Evolutionary conservation across 495 filamentous ascomycete genomes (phyloP), one percentile per base, ranked within the genome.

Genomic region (Lasiosphaeria miniovina): DNA sequence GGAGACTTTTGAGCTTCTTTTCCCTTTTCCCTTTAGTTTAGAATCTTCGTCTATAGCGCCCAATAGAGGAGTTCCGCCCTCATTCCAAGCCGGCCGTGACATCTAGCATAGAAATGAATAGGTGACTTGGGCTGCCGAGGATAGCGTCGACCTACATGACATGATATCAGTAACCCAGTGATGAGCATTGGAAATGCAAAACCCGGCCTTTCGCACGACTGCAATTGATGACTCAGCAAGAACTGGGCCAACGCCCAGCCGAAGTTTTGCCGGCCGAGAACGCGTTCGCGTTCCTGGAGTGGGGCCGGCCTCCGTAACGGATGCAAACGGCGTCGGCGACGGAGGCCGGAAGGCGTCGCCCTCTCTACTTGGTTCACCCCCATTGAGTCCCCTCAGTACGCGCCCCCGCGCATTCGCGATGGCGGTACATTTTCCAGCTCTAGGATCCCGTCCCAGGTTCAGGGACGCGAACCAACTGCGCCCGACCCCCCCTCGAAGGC

Each of bases 231-330:
- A 49, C 46, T 49, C 46, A 49, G 46, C 46, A 49, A 17, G 46
- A 9, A n/a, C 24, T 49, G n/a, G 46, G 11, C 6, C 46, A 17
- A 14, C 46, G 46, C 7, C 24, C 46, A 17, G 11, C 46, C 46
- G 46, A 49, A 14, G 46, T 49, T 49, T 49, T 49, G n/a, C 46
- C 46, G 46, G 24, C 12, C 46, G 24, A 49, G 46, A 49, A 14
- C 46, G 7, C 46, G 46, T 49, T 49, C 46, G 46, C 46, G 46
- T 49, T 49, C 53, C 53, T 17, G 53, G 53, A 40, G 34, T 36
- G 31, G 12, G 34, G 34, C 53, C 53, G 36, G n/a, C 31, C 53
- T 55, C 53, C 53, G 53, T 55, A 55, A 55, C 53, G 53, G 43
- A 33, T 55, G 31, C 32, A 53, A 53, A 53, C 51, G 51, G 51